Percentiles rank a stretch among this genome's conserved stretches.
Evolutionary conservation across 1,139 yeast genomes (phyloP).

Genomic region (Magnusiomyces suaveolens): DNA sequence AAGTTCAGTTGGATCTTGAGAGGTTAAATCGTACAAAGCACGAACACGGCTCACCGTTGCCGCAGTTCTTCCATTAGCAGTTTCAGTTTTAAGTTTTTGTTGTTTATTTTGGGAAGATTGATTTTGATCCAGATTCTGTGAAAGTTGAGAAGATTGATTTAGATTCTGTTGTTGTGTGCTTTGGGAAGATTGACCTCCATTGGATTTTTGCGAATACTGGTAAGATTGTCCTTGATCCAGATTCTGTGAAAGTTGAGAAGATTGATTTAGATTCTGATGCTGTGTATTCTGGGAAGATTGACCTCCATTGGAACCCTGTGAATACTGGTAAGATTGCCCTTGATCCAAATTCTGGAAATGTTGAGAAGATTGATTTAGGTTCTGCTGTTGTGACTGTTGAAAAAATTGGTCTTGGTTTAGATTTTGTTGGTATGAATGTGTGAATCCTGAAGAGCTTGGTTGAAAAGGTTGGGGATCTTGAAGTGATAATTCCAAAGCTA

Average conservation of each 20-base stretch:
- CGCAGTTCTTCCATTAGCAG: slow-evolving; percentile 25
- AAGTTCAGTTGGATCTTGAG: slow-evolving; percentile 44
- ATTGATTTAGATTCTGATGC: no score
- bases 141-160: no score
- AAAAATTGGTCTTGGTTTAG: neutral
- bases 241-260: no score
- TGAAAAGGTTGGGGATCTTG: slow-evolving; percentile 37
- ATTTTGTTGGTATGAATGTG: no score
- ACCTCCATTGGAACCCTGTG: no score
- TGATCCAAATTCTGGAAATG: slow-evolving; percentile 5
- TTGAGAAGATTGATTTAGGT: slow-evolving; percentile 17
- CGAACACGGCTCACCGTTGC: slow-evolving; percentile 56
- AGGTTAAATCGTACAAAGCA: slow-evolving; percentile 72
- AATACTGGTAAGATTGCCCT: slow-evolving; percentile 6
- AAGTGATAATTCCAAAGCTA: slow-evolving; percentile 69
- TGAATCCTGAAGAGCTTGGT: no score
- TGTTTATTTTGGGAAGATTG: slow-evolving; percentile 9
- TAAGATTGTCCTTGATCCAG: no score
- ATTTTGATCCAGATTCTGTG: no score
- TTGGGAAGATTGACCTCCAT: no score
- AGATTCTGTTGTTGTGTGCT: no score
- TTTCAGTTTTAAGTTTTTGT: slow-evolving; percentile 2
- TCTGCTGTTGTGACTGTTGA: slow-evolving; percentile 12
- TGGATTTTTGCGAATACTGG: no score
- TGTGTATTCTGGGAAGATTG: no score